Conservation (phyloP, 2,329 filamentous ascomycete species). For the Colletotrichum noveboracense region DNA sequence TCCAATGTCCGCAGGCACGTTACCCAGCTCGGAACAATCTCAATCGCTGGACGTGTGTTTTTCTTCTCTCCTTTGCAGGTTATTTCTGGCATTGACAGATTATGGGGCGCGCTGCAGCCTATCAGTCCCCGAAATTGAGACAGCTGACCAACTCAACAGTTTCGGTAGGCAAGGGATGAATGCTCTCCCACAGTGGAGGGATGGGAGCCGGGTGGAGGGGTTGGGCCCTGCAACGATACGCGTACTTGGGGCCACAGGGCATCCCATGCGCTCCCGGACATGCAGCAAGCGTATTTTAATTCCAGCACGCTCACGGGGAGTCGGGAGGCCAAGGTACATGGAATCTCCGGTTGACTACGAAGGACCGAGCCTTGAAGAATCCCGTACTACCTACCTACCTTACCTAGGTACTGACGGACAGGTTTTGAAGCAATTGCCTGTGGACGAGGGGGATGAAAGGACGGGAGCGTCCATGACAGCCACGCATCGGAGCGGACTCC, state of each 20-base stretch:
- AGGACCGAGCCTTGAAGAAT: background rate
- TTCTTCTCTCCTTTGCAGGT: background rate
- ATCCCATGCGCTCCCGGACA: background rate
- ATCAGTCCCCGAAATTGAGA: background rate
- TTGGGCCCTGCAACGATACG: background rate
- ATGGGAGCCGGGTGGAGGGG: background rate
- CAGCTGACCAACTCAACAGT: constrained; percentile 5
- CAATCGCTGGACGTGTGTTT: background rate
- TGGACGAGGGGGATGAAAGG: background rate
- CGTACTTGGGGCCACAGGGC: background rate
- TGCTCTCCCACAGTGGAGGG: background rate
- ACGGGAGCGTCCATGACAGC: background rate
- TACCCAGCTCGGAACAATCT: background rate
- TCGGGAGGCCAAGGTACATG: background rate
- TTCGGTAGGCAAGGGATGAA: constrained; percentile 3
- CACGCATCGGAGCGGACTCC: background rate
- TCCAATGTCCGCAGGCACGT: background rate
- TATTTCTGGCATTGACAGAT: background rate
- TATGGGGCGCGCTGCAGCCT: background rate
- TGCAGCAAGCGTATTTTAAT: background rate
- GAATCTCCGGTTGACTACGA: background rate
- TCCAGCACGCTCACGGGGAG: background rate
- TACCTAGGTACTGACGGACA: background rate
- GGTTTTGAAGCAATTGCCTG: background rate
- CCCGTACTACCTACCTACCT: background rate